Base-by-base conservation (phyloP, 1,284 basidiomycete species). In the Boletus semigastroideus region DNA sequence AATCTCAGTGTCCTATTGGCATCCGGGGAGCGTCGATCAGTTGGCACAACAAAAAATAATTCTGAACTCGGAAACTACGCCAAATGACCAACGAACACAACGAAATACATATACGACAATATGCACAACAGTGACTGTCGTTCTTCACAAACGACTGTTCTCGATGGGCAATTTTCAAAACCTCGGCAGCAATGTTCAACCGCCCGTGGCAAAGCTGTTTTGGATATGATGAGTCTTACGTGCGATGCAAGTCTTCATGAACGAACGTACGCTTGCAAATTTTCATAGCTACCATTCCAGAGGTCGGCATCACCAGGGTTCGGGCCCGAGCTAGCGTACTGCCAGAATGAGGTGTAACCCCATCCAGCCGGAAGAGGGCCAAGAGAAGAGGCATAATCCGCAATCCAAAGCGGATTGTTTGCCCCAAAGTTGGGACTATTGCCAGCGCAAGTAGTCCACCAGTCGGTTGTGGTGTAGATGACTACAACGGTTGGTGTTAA, bases 371-470 rank as follows among this genome's bases (percentile, higher is more conserved):
- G 82, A 34, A 85, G 70, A 6, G 76, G 60, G 5, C 81, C 82
- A 17, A 80, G 65, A 28, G 64, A 63, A 1, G 77, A 75, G 4
- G 77, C 63, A 48, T 75, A 86, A 43, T 72, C 69, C 0, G 86
- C 84, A 34, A 86, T 72, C 78, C 80, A 84, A 0, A 88, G 70
- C 1, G 83, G 81, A 62, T 78, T 80, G 51, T 72, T 25, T 25
- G 25, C 49, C 9, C 64, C 76, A 58, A 86, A 84, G 25, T 71
- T 64, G 30, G 73, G 69, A 52, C 74, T 79, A 64, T 83, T 79
- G 8, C 80, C 78, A 4, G 84, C 85, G 67, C 86, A 88, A 16
- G 74, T 75, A 30, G 60, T 79, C 85, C 84, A 88, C 86, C 84
- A 87, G 59, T 78, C 74, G 1, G 82, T 80, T 2, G 77, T 83